phyloP scores from a whole-genome alignment of 2,329 filamentous ascomycete genomes.

The Biscogniauxia mediterranea region DNA sequence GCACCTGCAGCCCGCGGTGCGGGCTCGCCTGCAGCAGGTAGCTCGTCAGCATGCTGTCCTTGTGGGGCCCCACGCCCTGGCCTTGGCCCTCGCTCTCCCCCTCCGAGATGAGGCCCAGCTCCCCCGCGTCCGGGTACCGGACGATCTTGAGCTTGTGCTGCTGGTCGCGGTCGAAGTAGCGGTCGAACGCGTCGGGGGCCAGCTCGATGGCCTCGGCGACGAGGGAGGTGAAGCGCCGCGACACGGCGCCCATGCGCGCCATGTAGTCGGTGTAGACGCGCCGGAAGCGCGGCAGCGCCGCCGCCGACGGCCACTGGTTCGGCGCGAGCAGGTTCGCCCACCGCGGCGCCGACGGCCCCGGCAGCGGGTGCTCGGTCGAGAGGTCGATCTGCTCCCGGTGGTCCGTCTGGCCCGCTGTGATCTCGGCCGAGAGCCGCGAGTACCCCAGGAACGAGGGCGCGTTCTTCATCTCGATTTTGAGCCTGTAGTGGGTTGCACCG shows the following conservation, averaged over 20 bases:
- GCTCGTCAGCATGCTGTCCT: constrained; percentile 79
- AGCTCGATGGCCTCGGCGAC: constrained; percentile 83
- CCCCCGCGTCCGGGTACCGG: constrained; percentile 74
- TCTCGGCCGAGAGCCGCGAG: constrained; percentile 62
- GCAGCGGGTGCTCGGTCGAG: constrained; percentile 72
- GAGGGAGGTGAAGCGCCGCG: constrained; percentile 71
- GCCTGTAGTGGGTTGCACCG: constrained; percentile 35
- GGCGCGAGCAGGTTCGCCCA: constrained; percentile 77
- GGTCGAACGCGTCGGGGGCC: constrained; percentile 65
- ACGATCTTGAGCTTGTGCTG: constrained; percentile 92
- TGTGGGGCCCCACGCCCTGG: constrained; percentile 74
- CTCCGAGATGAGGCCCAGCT: constrained; percentile 44
- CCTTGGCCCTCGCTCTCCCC: constrained; percentile 23
- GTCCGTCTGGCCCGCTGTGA: constrained; percentile 73
- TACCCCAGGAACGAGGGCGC: constrained; percentile 70
- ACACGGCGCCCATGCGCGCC: constrained; percentile 68
- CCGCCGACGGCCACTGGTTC: constrained; percentile 72
- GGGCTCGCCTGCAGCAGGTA: constrained; percentile 77
- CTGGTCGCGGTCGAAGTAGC: constrained; percentile 71
- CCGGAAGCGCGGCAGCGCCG: constrained; percentile 65
- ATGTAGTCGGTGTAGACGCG: constrained; percentile 73
- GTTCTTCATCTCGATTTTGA: constrained; percentile 72
- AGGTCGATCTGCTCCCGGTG: constrained; percentile 87
- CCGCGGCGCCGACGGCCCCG: constrained; percentile 56
- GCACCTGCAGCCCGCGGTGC: constrained; percentile 79